phyloP scores from a whole-genome alignment of 2,329 filamentous ascomycete species.

The Emmonsia crescens region DNA sequence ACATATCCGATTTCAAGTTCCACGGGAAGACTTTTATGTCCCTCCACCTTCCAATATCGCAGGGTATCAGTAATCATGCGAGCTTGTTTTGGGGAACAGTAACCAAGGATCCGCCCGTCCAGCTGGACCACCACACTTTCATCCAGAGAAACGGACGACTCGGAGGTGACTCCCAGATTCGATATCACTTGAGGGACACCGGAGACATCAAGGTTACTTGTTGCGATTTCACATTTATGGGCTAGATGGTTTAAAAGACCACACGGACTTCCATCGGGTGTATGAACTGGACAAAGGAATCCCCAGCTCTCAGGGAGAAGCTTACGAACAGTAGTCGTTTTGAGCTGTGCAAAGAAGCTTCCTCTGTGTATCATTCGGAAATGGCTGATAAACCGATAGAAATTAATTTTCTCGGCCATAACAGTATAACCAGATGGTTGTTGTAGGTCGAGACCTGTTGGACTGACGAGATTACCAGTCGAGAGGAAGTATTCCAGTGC shows the following conservation, averaged over 20 bases:
- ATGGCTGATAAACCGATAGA: slow-evolving; percentile 94
- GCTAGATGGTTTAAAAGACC: slow-evolving; percentile 90
- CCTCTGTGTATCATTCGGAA: slow-evolving; percentile 99
- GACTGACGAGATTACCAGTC: slow-evolving; percentile 84
- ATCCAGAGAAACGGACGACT: slow-evolving; percentile 65
- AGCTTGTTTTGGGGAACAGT: slow-evolving; percentile 76
- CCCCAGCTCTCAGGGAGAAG: slow-evolving; percentile 95
- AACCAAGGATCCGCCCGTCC: slow-evolving; percentile 81
- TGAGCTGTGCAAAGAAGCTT: slow-evolving; percentile 95
- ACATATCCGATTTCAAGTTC: slow-evolving; percentile 89
- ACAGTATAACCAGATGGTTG: slow-evolving; percentile 93
- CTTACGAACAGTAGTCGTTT: slow-evolving; percentile 94
- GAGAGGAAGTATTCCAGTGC: slow-evolving; percentile 91
- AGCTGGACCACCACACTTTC: slow-evolving; percentile 85
- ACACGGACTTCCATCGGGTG: slow-evolving; percentile 89
- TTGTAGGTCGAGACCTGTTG: slow-evolving; percentile 85
- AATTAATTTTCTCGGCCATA: slow-evolving; percentile 98
- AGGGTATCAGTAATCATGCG: slow-evolving; percentile 73
- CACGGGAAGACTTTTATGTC: slow-evolving; percentile 64
- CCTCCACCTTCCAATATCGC: slow-evolving; percentile 91
- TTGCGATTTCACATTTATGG: slow-evolving; percentile 88
- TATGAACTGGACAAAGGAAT: slow-evolving; percentile 94
- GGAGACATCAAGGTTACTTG: slow-evolving; percentile 61
- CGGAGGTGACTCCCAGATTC: slow-evolving; percentile 66
- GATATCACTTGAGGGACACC: slow-evolving; percentile 61